These are phyloP conservation scores for Collybiopsis luxurians DNA, from an alignment of 768 basidiomycete species.

Conservation along the genomic window DNA sequence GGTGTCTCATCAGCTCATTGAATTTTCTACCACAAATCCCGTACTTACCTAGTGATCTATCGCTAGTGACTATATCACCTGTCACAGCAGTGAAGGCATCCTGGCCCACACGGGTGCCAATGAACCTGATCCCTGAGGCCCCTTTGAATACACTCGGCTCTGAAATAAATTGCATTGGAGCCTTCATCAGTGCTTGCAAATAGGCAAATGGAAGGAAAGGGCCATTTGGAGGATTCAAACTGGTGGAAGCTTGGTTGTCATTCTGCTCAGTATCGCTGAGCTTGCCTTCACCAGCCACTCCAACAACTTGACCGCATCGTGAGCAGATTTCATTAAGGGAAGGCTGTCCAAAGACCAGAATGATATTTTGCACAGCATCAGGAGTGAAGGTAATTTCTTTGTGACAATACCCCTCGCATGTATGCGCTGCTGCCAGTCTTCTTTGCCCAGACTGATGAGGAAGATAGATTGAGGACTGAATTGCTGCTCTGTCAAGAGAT, in stretches of 20 bases:
- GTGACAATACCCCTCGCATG: background rate
- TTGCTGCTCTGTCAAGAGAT: too few relatives aligned
- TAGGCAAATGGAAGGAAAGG: too few relatives aligned
- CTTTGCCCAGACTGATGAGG: background rate
- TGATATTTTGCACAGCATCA: background rate
- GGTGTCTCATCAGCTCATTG: too few relatives aligned
- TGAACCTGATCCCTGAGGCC: background rate
- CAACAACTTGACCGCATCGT: too few relatives aligned
- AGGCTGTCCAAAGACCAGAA: background rate
- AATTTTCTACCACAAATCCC: too few relatives aligned
- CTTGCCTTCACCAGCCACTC: too few relatives aligned
- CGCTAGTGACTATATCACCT: background rate
- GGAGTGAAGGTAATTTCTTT: background rate
- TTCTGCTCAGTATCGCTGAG: too few relatives aligned
- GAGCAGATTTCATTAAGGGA: too few relatives aligned
- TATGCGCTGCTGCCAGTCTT: background rate
- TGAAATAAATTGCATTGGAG: background rate
- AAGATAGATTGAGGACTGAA: background rate
- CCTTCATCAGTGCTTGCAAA: too few relatives aligned
- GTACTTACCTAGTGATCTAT: background rate
- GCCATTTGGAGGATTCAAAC: too few relatives aligned
- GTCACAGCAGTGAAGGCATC: background rate
- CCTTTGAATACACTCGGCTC: background rate
- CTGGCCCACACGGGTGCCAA: background rate
- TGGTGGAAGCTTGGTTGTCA: too few relatives aligned